These are phyloP conservation scores for Tylopilus vinaceipallidus DNA, from an alignment of 768 basidiomycete species.

Conservation along the genomic window DNA sequence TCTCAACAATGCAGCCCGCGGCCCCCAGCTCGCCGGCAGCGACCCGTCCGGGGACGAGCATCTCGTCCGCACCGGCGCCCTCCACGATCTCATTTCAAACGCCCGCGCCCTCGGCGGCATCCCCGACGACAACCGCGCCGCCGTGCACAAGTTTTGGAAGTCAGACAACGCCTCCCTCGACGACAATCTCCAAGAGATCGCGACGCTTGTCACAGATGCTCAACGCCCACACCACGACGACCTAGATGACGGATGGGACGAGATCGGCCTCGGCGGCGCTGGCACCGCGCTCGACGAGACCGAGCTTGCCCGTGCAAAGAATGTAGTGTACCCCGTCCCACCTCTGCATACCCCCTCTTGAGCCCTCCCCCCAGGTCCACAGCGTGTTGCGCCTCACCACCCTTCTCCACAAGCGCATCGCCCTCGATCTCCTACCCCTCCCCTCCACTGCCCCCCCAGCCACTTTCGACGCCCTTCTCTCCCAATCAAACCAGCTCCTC, in stretches of 20 bases:
- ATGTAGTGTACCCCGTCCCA: constrained; percentile 40
- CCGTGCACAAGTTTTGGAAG: constrained; percentile 53
- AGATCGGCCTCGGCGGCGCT: constrained; percentile 48
- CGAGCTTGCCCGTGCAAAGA: constrained; percentile 59
- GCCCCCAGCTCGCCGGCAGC: constrained; percentile 15
- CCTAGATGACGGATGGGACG: constrained; percentile 60
- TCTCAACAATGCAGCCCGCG: constrained; percentile 32
- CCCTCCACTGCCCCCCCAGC: constrained; percentile 24
- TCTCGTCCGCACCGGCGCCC: constrained; percentile 53
- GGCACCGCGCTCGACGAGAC: constrained; percentile 39
- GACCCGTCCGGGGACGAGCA: constrained; percentile 41
- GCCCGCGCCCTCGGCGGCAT: constrained; percentile 48
- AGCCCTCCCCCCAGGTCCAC: constrained; percentile 44
- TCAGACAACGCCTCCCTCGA: constrained; percentile 55
- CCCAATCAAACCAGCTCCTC: constrained; percentile 50
- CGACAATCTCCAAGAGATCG: constrained; percentile 60
- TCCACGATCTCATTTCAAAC: constrained; percentile 59
- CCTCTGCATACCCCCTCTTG: constrained; percentile 1
- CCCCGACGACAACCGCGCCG: constrained; percentile 54
- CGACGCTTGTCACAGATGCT: constrained; percentile 48
- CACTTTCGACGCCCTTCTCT: constrained; percentile 51
- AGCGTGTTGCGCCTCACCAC: constrained; percentile 56
- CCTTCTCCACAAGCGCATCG: constrained; percentile 61
- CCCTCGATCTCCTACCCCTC: constrained; percentile 46
- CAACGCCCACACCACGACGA: constrained; percentile 15